Conservation (phyloP, 1,139 yeast genomes). For the Geotrichum candidum region DNA sequence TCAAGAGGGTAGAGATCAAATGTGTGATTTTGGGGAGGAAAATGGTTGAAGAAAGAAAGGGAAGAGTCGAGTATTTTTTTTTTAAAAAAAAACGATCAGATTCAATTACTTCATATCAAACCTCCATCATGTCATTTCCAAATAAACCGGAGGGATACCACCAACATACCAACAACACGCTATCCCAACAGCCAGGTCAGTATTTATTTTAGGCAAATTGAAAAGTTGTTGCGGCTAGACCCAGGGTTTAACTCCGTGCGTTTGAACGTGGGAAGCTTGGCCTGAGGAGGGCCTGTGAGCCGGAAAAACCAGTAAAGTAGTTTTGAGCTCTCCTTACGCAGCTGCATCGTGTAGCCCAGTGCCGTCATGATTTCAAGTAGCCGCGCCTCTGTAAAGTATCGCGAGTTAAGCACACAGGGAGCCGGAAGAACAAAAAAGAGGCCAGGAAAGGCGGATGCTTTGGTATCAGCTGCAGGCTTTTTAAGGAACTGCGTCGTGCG, state of each 20-base stretch:
- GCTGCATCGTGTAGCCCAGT: constrained; percentile 51
- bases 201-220: constrained; percentile 17
- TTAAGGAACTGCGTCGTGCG: constrained; percentile 55
- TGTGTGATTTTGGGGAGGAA: not conserved
- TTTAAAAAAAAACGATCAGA: not conserved
- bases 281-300: constrained; percentile 5
- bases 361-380: constrained; percentile 45
- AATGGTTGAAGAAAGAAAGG: not conserved
- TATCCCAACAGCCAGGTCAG: not conserved
- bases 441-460: constrained; percentile 27
- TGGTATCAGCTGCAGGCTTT: constrained; percentile 22
- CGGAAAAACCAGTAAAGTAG: constrained; percentile 66
- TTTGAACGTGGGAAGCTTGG: constrained; percentile 18
- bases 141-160: not conserved
- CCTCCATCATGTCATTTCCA: not conserved
- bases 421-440: constrained; percentile 79
- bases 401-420: constrained; percentile 77
- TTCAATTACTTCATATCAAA: not conserved
- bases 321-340: constrained; percentile 58
- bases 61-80: not conserved
- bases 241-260: constrained; percentile 29
- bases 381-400: constrained; percentile 55
- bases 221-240: constrained; percentile 27
- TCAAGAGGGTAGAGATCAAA: not conserved
- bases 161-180: not conserved